Evolutionary conservation across 495 filamentous ascomycete species (phyloP).

Genomic region (Annulohypoxylon nitens): DNA sequence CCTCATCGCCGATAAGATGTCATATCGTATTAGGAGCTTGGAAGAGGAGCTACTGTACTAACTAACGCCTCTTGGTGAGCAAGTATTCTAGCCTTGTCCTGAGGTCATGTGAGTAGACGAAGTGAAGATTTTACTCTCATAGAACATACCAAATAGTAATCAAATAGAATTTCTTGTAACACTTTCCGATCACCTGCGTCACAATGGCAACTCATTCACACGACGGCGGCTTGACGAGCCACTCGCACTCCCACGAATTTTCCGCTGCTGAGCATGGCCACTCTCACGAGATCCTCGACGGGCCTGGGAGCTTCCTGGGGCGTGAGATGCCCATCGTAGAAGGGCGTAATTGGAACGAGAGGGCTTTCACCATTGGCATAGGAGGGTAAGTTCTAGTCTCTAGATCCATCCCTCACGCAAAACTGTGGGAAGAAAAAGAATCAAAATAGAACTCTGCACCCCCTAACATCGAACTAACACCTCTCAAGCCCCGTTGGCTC

Average conservation of each 20-base stretch:
- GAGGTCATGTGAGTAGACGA: neutral
- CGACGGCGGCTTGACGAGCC: conserved; percentile 67
- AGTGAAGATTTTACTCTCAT: neutral
- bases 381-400: conserved; percentile 77
- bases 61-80: conserved; percentile 13
- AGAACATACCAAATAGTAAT: neutral
- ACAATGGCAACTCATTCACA: conserved; percentile 61
- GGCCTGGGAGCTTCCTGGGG: conserved; percentile 87
- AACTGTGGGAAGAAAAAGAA: neutral
- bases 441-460: neutral
- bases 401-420: neutral
- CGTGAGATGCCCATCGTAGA: conserved; percentile 95
- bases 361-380: conserved; percentile 95
- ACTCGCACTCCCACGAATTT: conserved; percentile 68
- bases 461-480: conserved; percentile 37
- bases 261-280: conserved; percentile 87
- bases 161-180: neutral
- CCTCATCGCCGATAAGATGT: conserved; percentile 38
- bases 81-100: conserved; percentile 19
- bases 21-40: conserved; percentile 1
- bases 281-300: conserved; percentile 94
- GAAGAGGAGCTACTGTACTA: neutral
- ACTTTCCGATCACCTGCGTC: neutral
- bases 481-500: conserved; percentile 87
- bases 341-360: conserved; percentile 87